phyloP scores from a whole-genome alignment of 257 asterid genomes.

The Salvia splendens region DNA sequence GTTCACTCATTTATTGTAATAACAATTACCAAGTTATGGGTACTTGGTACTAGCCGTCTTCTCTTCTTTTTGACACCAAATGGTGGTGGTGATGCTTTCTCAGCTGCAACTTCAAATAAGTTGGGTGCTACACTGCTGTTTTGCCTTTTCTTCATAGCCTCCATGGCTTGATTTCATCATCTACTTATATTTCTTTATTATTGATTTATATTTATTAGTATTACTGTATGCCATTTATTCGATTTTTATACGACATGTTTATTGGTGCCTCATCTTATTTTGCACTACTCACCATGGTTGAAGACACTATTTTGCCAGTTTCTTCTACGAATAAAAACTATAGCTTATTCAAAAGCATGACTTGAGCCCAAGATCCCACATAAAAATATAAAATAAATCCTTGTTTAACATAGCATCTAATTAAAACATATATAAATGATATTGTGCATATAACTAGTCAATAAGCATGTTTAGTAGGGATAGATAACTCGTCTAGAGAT shows the following conservation, averaged over 20 bases:
- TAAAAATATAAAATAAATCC: neutral
- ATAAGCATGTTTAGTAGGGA: too few relatives aligned
- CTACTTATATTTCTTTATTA: neutral
- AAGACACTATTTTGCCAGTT: slow-evolving; percentile 17
- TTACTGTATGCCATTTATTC: slow-evolving; percentile 26
- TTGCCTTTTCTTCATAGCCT: slow-evolving; percentile 35
- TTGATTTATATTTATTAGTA: neutral
- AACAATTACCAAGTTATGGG: too few relatives aligned
- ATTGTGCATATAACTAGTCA: too few relatives aligned
- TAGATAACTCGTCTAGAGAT: too few relatives aligned
- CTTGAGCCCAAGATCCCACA: neutral
- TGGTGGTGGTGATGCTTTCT: slow-evolving; percentile 36
- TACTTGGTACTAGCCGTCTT: too few relatives aligned
- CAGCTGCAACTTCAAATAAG: slow-evolving; percentile 42
- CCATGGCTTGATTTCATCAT: slow-evolving; percentile 28
- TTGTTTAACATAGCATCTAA: too few relatives aligned
- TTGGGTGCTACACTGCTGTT: slow-evolving; percentile 31
- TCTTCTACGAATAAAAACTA: slow-evolving; percentile 37
- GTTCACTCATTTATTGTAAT: too few relatives aligned
- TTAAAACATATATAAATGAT: too few relatives aligned
- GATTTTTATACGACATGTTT: slow-evolving; percentile 31
- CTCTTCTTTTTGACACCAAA: too few relatives aligned
- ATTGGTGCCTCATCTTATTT: slow-evolving; percentile 38
- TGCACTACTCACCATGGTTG: slow-evolving; percentile 44
- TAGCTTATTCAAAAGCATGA: neutral